These are phyloP conservation scores for Beauveria brongniartii DNA, from an alignment of 2,329 filamentous ascomycete genomes.

Conservation along the genomic window DNA sequence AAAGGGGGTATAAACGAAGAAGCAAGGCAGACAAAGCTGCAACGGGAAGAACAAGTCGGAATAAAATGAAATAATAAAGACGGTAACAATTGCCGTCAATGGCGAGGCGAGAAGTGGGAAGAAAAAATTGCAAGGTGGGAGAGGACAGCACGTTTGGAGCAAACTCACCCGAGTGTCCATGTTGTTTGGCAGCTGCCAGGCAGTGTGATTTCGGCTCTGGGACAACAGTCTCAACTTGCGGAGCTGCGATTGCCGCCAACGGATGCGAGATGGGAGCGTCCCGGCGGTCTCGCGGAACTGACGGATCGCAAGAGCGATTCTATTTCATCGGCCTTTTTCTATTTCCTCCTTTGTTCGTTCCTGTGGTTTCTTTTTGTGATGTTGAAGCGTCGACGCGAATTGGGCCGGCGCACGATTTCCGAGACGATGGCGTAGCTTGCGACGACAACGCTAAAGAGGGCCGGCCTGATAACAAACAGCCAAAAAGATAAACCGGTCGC, in stretches of 20 bases:
- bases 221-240: constrained; percentile 13
- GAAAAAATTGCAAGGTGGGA: neutral
- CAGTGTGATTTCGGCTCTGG: constrained; percentile 10
- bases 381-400: neutral
- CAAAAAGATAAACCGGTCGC: neutral
- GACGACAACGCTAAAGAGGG: constrained; percentile 4
- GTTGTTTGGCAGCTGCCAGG: constrained; percentile 15
- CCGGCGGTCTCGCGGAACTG: neutral
- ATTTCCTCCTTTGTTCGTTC: neutral
- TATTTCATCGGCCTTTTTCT: neutral
- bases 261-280: neutral
- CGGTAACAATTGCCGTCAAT: constrained; percentile 10
- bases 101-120: neutral
- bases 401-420: neutral
- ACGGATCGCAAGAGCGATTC: neutral
- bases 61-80: neutral
- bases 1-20: neutral
- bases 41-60: constrained; percentile 2
- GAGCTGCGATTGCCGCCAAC: neutral
- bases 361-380: neutral
- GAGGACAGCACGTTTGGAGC: constrained; percentile 4
- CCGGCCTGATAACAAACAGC: constrained; percentile 7
- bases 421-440: neutral
- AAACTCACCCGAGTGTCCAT: constrained; percentile 30
- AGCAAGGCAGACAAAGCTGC: neutral